These are phyloP conservation scores for Leishmania amazonensis DNA, from an alignment of 208 protist genomes.

Conservation along the genomic window DNA sequence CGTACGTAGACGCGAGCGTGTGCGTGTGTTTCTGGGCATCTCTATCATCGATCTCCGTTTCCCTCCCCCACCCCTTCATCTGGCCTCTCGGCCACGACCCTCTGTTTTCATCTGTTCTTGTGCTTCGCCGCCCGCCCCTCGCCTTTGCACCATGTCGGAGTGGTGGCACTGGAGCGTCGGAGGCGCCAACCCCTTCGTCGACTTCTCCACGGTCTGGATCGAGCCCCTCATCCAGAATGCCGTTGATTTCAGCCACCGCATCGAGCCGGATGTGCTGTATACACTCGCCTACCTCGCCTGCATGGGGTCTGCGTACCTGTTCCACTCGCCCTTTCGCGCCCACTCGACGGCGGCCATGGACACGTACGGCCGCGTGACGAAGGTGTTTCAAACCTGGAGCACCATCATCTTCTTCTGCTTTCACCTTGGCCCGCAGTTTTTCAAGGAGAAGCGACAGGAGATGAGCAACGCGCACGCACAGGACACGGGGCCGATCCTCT, in stretches of 20 bases:
- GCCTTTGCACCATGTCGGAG: background rate
- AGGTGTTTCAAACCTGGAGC: slow-evolving; percentile 71
- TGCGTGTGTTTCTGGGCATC: background rate
- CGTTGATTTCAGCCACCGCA: slow-evolving; percentile 23
- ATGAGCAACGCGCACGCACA: background rate
- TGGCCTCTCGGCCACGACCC: background rate
- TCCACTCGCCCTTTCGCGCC: slow-evolving; percentile 77
- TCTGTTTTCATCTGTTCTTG: background rate
- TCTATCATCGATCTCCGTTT: background rate
- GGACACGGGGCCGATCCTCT: slow-evolving; percentile 44
- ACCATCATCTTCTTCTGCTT: slow-evolving; percentile 54
- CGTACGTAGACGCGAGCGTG: background rate
- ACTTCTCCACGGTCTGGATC: slow-evolving; percentile 31
- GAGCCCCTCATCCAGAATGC: slow-evolving; percentile 26
- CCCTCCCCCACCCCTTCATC: background rate
- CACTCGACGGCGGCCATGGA: slow-evolving; percentile 48
- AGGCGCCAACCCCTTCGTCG: slow-evolving; percentile 22
- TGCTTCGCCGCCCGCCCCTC: background rate
- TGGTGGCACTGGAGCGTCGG: slow-evolving; percentile 14
- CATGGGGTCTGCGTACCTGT: slow-evolving; percentile 63
- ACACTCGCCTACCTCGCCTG: slow-evolving; percentile 48
- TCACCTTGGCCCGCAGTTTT: slow-evolving; percentile 56
- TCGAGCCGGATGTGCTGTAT: slow-evolving; percentile 43
- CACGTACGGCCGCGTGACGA: slow-evolving; percentile 64
- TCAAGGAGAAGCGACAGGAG: slow-evolving; percentile 31